Percentiles rank a stretch among this genome's conserved stretches.
Evolutionary conservation across 805 yeast genomes (phyloP).

Genomic region (Peterozyma toletana): DNA sequence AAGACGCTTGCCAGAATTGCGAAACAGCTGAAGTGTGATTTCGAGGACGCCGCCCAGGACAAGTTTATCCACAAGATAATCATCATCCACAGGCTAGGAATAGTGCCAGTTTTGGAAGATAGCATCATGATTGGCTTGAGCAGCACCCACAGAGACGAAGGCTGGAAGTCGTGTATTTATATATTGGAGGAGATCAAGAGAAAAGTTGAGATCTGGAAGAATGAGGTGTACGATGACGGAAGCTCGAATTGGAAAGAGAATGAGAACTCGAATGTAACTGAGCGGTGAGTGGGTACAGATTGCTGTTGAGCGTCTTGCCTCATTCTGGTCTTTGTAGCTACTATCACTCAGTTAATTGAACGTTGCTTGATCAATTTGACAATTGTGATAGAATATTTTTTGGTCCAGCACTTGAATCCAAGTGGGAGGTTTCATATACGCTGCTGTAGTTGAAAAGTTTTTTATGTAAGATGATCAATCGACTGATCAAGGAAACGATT

Average conservation of each 20-base stretch:
- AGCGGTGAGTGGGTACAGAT: not conserved
- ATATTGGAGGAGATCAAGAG: conserved; percentile 36
- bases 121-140: conserved; percentile 37
- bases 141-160: conserved; percentile 38
- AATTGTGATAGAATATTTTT: too few species aligned
- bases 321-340: too few species aligned
- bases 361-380: too few species aligned
- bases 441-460: too few species aligned
- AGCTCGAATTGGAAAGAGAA: conserved; percentile 35
- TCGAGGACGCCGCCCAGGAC: conserved; percentile 13
- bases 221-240: conserved; percentile 36
- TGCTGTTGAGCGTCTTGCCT: too few species aligned
- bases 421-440: too few species aligned
- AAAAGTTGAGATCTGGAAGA: conserved; percentile 44
- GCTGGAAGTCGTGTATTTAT: conserved; percentile 38
- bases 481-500: too few species aligned
- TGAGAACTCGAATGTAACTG: conserved; percentile 18
- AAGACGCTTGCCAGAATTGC: conserved; percentile 29
- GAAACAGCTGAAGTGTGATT: conserved; percentile 19
- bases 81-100: conserved; percentile 38
- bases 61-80: conserved; percentile 26
- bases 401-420: too few species aligned
- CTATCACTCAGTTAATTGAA: too few species aligned
- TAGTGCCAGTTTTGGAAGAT: conserved; percentile 39
- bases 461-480: too few species aligned